Conservation (phyloP, 805 yeast genomes). For the Blastobotrys robertii region DNA sequence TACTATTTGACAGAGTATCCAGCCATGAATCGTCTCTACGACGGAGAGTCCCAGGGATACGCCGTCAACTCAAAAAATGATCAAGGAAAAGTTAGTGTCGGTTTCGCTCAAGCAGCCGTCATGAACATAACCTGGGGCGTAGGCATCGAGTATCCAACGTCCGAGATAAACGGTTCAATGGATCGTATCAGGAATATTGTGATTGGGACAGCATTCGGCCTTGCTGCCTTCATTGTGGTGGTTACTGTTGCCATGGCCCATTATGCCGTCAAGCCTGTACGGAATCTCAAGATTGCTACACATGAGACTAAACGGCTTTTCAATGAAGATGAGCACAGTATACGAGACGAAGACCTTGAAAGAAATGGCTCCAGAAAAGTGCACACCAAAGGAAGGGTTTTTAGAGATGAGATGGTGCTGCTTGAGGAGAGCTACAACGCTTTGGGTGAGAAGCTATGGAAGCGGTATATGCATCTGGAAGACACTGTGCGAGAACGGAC, state of each 20-base stretch:
- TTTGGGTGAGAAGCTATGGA: conserved; percentile 80
- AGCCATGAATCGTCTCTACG: conserved; percentile 14
- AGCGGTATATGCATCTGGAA: conserved; percentile 74
- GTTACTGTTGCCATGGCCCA: conserved; percentile 79
- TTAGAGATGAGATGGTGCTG: conserved; percentile 71
- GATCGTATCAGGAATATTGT: conserved; percentile 54
- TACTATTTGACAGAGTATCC: conserved; percentile 19
- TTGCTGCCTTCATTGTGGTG: conserved; percentile 62
- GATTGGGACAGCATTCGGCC: conserved; percentile 67
- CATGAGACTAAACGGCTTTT: conserved; percentile 40
- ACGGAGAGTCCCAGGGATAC: too few species aligned
- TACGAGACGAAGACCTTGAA: neutral
- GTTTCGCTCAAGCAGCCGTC: conserved; percentile 41
- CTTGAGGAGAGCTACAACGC: conserved; percentile 79
- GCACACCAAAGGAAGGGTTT: neutral
- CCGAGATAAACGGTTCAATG: conserved; percentile 54
- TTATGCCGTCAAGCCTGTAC: conserved; percentile 75
- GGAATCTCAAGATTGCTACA: conserved; percentile 70
- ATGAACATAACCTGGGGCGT: conserved; percentile 57
- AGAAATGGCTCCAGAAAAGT: conserved; percentile 12
- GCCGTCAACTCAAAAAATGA: conserved; percentile 17
- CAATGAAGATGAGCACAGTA: conserved; percentile 5
- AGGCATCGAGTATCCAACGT: conserved; percentile 52
- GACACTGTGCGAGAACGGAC: conserved; percentile 83
- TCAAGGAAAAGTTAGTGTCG: conserved; percentile 41